phyloP scores from a whole-genome alignment of 129 eudicot species.

The Glebionis coronaria region DNA sequence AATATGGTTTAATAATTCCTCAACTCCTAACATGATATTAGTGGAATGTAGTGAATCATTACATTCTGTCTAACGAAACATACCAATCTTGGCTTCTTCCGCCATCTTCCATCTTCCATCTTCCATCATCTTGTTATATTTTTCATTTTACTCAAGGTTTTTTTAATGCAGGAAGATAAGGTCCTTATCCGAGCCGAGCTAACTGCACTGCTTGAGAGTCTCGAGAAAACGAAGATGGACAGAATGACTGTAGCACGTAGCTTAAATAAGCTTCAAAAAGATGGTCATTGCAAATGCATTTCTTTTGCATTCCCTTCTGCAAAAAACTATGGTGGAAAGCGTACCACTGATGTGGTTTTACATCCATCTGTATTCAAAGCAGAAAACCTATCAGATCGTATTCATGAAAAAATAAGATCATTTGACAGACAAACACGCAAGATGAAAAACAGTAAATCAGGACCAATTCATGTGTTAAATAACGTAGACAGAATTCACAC shows the following conservation, averaged over 20 bases:
- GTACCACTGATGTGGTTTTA: constrained; percentile 56
- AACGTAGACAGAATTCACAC: constrained; percentile 52
- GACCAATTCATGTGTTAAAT: constrained; percentile 52
- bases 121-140: constrained; percentile 7
- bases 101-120: constrained; percentile 8
- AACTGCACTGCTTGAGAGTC: constrained; percentile 64
- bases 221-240: constrained; percentile 81
- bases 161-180: constrained; percentile 60
- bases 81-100: constrained; percentile 18
- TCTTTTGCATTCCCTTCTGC: constrained; percentile 56
- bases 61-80: background rate
- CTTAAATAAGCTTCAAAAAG: constrained; percentile 68
- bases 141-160: background rate
- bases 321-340: constrained; percentile 62
- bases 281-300: constrained; percentile 74
- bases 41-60: background rate
- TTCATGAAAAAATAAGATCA: constrained; percentile 66
- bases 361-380: constrained; percentile 62
- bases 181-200: constrained; percentile 70
- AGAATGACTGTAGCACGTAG: constrained; percentile 67
- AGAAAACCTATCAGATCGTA: constrained; percentile 48
- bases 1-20: background rate
- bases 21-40: background rate
- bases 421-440: constrained; percentile 60
- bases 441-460: constrained; percentile 34